Percentiles rank a stretch among this genome's conserved stretches.
phyloP scores from a whole-genome alignment of 192 early-diverging fungal species.

The Coemansia sp. region DNA sequence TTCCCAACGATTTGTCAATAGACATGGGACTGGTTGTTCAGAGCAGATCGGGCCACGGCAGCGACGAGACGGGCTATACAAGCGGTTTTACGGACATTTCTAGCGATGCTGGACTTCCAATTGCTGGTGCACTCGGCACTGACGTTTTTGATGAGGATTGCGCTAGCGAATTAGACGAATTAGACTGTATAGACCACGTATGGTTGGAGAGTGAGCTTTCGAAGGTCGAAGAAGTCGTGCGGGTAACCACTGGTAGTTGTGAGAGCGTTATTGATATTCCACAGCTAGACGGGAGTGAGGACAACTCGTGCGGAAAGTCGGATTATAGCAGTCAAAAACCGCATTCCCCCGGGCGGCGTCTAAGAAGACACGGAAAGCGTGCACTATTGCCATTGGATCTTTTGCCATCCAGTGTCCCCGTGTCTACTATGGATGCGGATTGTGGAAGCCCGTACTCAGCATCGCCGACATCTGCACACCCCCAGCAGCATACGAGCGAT shows the following conservation, averaged over 20 bases:
- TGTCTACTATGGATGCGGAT: neutral
- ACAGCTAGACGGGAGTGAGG: constrained; percentile 13
- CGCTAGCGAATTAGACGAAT: neutral
- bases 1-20: neutral
- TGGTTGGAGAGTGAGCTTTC: constrained; percentile 19
- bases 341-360: neutral
- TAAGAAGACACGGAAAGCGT: neutral
- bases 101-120: neutral
- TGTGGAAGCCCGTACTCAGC: neutral
- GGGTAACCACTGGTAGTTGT: neutral
- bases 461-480: neutral
- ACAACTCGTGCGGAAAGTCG: neutral
- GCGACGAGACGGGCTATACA: neutral
- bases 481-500: neutral
- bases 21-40: neutral
- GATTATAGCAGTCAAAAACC: neutral
- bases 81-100: neutral
- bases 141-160: neutral
- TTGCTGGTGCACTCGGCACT: neutral
- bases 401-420: neutral
- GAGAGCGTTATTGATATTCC: constrained; percentile 2
- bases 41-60: neutral
- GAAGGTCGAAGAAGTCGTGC: neutral
- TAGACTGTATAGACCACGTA: constrained; percentile 5
- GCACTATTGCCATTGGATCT: constrained; percentile 5